Percentiles rank a stretch among this genome's conserved stretches.
Evolutionary conservation across 1,284 basidiomycete genomes (phyloP).

Genomic region (Boletellus dicymbophilus): DNA sequence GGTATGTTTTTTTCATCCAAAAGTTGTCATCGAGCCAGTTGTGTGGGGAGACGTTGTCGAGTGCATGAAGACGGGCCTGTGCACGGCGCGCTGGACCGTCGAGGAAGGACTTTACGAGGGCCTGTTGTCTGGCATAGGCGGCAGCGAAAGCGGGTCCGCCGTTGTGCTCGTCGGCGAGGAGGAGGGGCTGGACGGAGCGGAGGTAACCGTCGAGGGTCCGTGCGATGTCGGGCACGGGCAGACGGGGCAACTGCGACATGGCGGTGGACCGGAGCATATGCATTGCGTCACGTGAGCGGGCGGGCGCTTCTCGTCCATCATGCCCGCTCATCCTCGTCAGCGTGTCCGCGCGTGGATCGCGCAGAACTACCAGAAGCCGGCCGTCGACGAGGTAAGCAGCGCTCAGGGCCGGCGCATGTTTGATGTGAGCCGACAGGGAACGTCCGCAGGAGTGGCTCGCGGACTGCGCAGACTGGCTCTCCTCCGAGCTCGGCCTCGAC

Average conservation of each 20-base stretch:
- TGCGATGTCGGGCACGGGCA: slow-evolving; percentile 86
- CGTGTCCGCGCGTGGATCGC: slow-evolving; percentile 44
- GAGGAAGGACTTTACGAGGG: slow-evolving; percentile 24
- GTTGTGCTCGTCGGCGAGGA: slow-evolving; percentile 72
- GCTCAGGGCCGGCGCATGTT: no score
- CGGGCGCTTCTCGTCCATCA: slow-evolving; percentile 8
- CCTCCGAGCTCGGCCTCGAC: slow-evolving; percentile 47
- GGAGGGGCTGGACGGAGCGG: slow-evolving; percentile 77
- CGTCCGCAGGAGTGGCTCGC: slow-evolving; percentile 65
- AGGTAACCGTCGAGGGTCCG: slow-evolving; percentile 83
- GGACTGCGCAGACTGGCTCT: slow-evolving; percentile 67
- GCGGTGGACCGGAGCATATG: slow-evolving; percentile 20
- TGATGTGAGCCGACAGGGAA: no score
- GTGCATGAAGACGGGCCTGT: slow-evolving; percentile 79
- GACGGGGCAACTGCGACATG: slow-evolving; percentile 45
- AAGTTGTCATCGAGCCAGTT: slow-evolving; percentile 98
- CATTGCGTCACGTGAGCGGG: slow-evolving; percentile 10
- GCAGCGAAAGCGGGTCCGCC: slow-evolving; percentile 55
- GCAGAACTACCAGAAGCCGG: slow-evolving; percentile 51
- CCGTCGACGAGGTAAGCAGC: slow-evolving; percentile 59
- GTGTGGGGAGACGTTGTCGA: slow-evolving; percentile 83
- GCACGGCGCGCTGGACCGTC: slow-evolving; percentile 20
- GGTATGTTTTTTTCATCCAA: slow-evolving; percentile 91
- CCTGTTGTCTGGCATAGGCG: slow-evolving; percentile 23
- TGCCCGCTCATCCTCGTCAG: slow-evolving; percentile 25